Percentiles rank a stretch among this genome's conserved stretches.
phyloP scores from a whole-genome alignment of 2,329 filamentous ascomycete species.

The Diatrype stigma region DNA sequence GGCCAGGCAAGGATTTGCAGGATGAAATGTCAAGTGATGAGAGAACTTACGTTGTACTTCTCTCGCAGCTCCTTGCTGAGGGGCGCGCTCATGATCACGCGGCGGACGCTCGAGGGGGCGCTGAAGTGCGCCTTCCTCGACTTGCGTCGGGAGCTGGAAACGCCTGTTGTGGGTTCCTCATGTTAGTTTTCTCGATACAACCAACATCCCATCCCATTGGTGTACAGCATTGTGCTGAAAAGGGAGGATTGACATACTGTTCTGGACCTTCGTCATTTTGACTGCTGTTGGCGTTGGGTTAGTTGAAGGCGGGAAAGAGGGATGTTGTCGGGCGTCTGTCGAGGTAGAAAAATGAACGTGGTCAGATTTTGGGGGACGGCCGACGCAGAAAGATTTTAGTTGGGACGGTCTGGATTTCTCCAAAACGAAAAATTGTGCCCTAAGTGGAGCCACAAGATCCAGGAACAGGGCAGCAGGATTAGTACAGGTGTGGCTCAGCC shows the following conservation, averaged over 20 bases:
- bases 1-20: no score
- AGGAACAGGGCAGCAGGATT: no score
- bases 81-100: slow-evolving; percentile 94
- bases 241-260: slow-evolving; percentile 21
- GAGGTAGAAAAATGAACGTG: slow-evolving; percentile 4
- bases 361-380: not conserved
- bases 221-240: not conserved
- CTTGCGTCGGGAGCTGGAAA: slow-evolving; percentile 77
- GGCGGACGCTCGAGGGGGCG: slow-evolving; percentile 89
- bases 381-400: not conserved
- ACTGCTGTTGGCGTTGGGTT: slow-evolving; percentile 14
- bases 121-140: slow-evolving; percentile 98
- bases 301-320: slow-evolving; percentile 7
- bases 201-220: not conserved
- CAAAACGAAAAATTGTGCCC: not conserved
- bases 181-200: slow-evolving; percentile 3
- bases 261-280: slow-evolving; percentile 29
- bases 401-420: not conserved
- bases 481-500: no score
- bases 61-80: slow-evolving; percentile 96
- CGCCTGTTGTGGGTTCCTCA: slow-evolving; percentile 9
- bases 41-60: slow-evolving; percentile 86
- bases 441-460: not conserved
- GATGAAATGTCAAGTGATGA: no score
- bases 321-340: slow-evolving; percentile 12